Evolutionary conservation across 441 rosid genomes (phyloP).

Genomic region (Populus hybrid): DNA sequence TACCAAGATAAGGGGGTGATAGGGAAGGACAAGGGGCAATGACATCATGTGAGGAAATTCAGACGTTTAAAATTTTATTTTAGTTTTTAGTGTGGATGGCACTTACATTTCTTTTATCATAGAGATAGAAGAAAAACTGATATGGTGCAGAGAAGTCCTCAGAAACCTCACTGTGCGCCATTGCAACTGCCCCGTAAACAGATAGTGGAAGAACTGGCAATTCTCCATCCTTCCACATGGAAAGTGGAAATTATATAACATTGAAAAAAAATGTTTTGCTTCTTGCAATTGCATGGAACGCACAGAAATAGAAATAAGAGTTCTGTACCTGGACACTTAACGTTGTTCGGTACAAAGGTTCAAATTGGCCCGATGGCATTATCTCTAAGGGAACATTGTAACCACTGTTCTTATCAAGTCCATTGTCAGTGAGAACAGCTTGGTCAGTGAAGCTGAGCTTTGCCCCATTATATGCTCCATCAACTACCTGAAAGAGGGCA

Average conservation of each 20-base stretch:
- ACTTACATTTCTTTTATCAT: constrained; percentile 84
- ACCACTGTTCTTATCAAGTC: constrained; percentile 47
- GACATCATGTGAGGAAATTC: neutral
- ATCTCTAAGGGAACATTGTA: constrained; percentile 79
- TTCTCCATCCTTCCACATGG: constrained; percentile 71
- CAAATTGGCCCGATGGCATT: constrained; percentile 92
- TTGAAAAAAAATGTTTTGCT: neutral
- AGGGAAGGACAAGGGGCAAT: neutral
- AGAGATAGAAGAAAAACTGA: constrained; percentile 89
- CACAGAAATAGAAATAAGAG: neutral
- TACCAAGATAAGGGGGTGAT: neutral
- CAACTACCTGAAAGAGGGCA: constrained; percentile 47
- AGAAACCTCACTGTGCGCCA: constrained; percentile 83
- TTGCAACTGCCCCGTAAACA: constrained; percentile 92
- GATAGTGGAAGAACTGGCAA: constrained; percentile 89
- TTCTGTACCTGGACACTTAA: constrained; percentile 68
- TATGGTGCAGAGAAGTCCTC: constrained; percentile 91
- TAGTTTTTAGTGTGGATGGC: neutral
- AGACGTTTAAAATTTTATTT: neutral
- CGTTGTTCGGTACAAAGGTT: constrained; percentile 81
- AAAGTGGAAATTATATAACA: neutral
- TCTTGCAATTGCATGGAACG: neutral
- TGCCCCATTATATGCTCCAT: constrained; percentile 80
- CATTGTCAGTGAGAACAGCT: constrained; percentile 66
- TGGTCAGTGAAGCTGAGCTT: constrained; percentile 60